Conservation (phyloP, 1,284 basidiomycete genomes). For the Leccinum cinnamomeum region DNA sequence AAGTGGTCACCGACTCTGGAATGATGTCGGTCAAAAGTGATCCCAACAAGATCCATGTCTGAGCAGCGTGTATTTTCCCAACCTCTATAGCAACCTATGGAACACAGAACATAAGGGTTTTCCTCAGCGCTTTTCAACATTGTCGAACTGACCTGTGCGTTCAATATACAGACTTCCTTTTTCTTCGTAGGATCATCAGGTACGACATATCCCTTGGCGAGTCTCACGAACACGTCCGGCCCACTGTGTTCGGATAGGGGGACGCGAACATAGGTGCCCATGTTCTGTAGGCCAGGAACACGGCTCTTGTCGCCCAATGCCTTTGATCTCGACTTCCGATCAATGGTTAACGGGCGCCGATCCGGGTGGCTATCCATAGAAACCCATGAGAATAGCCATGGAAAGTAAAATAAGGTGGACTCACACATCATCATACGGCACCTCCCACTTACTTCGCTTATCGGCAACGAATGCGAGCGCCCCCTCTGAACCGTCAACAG, state of each 20-base stretch:
- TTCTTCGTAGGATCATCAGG: constrained; percentile 49
- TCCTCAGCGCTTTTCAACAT: neutral
- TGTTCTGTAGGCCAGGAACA: constrained; percentile 49
- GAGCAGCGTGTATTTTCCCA: constrained; percentile 60
- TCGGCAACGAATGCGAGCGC: constrained; percentile 73
- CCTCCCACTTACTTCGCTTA: constrained; percentile 56
- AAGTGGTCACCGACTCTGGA: constrained; percentile 33
- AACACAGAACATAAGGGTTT: neutral
- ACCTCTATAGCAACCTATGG: constrained; percentile 60
- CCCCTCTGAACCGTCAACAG: constrained; percentile 42
- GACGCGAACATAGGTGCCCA: constrained; percentile 48
- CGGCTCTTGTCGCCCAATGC: constrained; percentile 51
- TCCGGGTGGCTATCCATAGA: constrained; percentile 48
- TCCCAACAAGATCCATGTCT: constrained; percentile 68
- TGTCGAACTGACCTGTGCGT: constrained; percentile 51
- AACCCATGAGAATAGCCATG: constrained; percentile 2
- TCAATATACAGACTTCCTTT: constrained; percentile 40
- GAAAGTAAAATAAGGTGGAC: constrained; percentile 29
- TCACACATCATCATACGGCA: constrained; percentile 85
- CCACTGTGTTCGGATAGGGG: constrained; percentile 25
- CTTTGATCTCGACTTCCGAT: constrained; percentile 45
- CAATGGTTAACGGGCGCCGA: constrained; percentile 38
- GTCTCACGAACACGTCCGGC: constrained; percentile 54
- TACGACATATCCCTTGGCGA: constrained; percentile 69
- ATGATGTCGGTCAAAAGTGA: constrained; percentile 55